A percentile compares a stretch with the other conserved stretches of the same genome.
Conservation (phyloP, 225 moss, liverwort and hornwort genomes). For the Pleurozium schreberi region DNA sequence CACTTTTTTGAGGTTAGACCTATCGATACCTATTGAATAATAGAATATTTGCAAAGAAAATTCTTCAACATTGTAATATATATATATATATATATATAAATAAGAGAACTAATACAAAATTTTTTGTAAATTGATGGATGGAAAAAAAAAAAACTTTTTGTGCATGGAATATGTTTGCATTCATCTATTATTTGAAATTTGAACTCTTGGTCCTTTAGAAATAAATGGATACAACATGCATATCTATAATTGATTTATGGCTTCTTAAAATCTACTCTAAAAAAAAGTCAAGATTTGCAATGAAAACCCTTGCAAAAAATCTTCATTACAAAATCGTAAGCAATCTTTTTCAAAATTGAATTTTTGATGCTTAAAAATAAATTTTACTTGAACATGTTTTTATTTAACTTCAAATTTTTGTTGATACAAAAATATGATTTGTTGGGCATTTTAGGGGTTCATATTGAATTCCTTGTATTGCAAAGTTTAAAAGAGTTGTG, state of each 20-base stretch:
- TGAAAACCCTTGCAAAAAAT: background rate
- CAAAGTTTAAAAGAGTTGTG: background rate
- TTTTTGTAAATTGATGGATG: too few relatives aligned
- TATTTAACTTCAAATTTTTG: background rate
- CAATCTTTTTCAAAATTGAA: too few relatives aligned
- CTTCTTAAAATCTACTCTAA: background rate
- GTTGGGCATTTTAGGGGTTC: background rate
- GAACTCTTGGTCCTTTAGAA: too few relatives aligned
- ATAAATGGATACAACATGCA: too few relatives aligned
- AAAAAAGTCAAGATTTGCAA: background rate
- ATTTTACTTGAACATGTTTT: too few relatives aligned
- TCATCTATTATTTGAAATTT: too few relatives aligned
- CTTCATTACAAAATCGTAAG: background rate
- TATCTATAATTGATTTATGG: background rate
- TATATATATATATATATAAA: too few relatives aligned
- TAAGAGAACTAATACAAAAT: too few relatives aligned
- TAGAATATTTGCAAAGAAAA: background rate
- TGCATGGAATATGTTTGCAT: too few relatives aligned
- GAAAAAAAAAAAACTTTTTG: too few relatives aligned
- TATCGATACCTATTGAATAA: background rate
- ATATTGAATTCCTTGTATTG: background rate
- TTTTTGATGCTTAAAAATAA: background rate
- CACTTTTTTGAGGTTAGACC: fast-evolving
- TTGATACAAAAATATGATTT: background rate
- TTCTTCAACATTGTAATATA: background rate